Conservation (phyloP, 495 filamentous ascomycete genomes). For the Aspergillus kassunensis region DNA sequence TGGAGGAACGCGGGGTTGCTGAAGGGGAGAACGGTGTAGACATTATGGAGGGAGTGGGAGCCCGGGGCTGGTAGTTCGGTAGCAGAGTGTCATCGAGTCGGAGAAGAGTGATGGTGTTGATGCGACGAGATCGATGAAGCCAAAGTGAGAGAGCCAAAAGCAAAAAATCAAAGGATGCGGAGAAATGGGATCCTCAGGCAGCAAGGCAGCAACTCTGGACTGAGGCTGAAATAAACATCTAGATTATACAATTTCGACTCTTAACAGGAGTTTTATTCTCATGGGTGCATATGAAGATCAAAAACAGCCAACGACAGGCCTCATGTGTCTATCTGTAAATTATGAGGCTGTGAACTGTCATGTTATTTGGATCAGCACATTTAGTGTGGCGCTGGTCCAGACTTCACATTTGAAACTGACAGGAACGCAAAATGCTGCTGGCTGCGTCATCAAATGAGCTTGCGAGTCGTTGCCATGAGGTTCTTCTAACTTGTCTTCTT, state of each 20-base stretch:
- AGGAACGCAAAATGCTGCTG: conserved; percentile 2
- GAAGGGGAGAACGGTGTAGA: conserved; percentile 24
- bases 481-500: conserved; percentile 6
- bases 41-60: conserved; percentile 25
- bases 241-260: no score
- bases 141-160: no score
- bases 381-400: not conserved
- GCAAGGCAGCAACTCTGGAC: not conserved
- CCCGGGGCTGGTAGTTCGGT: conserved; percentile 9
- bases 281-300: no score
- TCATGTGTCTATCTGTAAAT: no score
- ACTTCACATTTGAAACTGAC: not conserved
- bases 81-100: conserved; percentile 14
- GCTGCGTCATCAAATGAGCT: conserved; percentile 21
- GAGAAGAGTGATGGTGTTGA: not conserved
- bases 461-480: conserved; percentile 2
- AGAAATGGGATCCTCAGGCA: conserved; percentile 9
- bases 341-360: no score
- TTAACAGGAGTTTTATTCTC: no score
- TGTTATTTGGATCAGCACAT: not conserved
- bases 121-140: no score
- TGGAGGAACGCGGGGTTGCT: conserved; percentile 24
- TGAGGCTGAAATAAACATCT: not conserved
- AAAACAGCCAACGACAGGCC: no score
- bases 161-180: no score